Percentiles rank a stretch among this genome's conserved stretches.
These are phyloP conservation scores for Ligustrum vulgare DNA, from an alignment of 257 asterid genomes.

Conservation along the genomic window DNA sequence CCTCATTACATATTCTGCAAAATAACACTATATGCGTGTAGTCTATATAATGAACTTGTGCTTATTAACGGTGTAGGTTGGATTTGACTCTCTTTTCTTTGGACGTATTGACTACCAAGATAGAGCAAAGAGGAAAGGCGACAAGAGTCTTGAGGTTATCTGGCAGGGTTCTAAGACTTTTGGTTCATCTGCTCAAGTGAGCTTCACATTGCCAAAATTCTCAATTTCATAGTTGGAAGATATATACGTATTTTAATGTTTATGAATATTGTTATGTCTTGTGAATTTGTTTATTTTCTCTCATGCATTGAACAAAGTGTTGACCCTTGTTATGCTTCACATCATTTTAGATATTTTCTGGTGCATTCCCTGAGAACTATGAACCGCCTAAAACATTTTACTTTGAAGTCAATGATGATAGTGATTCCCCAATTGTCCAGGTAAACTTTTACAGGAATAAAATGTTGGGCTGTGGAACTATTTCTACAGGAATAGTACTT, in stretches of 20 bases:
- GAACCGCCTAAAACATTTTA: constrained; percentile 86
- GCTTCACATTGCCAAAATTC: constrained; percentile 16
- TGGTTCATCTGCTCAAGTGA: constrained; percentile 87
- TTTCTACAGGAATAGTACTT: constrained; percentile 19
- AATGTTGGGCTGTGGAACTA: constrained; percentile 12
- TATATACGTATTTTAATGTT: not conserved
- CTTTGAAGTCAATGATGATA: constrained; percentile 81
- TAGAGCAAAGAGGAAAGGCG: constrained; percentile 71
- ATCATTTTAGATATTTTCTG: constrained; percentile 78
- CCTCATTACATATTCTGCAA: not conserved
- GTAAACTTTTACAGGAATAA: constrained; percentile 34
- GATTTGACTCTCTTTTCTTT: constrained; percentile 92
- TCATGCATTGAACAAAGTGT: constrained; percentile 6
- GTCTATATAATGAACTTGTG: constrained; percentile 1
- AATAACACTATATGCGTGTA: not conserved
- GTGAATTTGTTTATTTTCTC: not conserved
- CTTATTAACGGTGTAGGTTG: constrained; percentile 59
- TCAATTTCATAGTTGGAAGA: not conserved
- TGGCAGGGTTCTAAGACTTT: constrained; percentile 87
- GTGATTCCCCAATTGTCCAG: constrained; percentile 81
- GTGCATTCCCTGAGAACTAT: constrained; percentile 89
- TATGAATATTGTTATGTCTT: not conserved
- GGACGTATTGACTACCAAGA: constrained; percentile 98
- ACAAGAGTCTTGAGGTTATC: constrained; percentile 86
- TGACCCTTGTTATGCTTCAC: not conserved